phyloP scores from a whole-genome alignment of 73 alveolate genomes.

The Paramecium biaurelia region DNA sequence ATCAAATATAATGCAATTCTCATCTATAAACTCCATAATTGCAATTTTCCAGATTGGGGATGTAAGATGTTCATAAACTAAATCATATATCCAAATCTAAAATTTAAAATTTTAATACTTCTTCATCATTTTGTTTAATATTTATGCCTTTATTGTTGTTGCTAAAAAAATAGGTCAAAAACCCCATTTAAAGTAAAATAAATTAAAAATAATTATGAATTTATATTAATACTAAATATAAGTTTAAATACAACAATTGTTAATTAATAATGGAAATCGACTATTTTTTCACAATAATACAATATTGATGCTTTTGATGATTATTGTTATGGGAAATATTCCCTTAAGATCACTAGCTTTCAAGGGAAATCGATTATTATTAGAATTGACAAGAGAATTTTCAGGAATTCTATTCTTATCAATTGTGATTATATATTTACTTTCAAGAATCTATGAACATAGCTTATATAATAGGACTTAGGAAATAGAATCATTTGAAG shows the following conservation, averaged over 20 bases:
- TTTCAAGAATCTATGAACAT: constrained; percentile 79
- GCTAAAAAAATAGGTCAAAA: not conserved
- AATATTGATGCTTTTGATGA: not conserved
- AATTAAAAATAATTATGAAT: not conserved
- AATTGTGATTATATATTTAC: constrained; percentile 75
- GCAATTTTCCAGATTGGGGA: constrained; percentile 64
- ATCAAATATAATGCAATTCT: constrained; percentile 85
- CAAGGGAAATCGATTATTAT: not conserved
- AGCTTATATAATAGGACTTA: constrained; percentile 13
- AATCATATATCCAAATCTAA: constrained; percentile 56
- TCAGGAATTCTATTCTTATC: constrained; percentile 82
- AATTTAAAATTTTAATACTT: not conserved
- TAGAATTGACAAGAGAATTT: constrained; percentile 77
- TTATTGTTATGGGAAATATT: constrained; percentile 22
- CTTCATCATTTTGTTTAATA: not conserved
- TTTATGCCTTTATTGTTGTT: not conserved
- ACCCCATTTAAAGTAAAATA: not conserved
- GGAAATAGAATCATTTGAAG: not conserved
- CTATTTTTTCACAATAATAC: not conserved
- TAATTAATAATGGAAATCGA: not conserved
- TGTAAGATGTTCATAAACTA: constrained; percentile 29
- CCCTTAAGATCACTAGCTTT: constrained; percentile 46
- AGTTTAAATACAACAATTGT: not conserved
- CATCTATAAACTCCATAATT: constrained; percentile 64
- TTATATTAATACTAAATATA: not conserved